Conservation (phyloP, 2,329 filamentous ascomycete genomes). For the Parascedosporium putredinis region DNA sequence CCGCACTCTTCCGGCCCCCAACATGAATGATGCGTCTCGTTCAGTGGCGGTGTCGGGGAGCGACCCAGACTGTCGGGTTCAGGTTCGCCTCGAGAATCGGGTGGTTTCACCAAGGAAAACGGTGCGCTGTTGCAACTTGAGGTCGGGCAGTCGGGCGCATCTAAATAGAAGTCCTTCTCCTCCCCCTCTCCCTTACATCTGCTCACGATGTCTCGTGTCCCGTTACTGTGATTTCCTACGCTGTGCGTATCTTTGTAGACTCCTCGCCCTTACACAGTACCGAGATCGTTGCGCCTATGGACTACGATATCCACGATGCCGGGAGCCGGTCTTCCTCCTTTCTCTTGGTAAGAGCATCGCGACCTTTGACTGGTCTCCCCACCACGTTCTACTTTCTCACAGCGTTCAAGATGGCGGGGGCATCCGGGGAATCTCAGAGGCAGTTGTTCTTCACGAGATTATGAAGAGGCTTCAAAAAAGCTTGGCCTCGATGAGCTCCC, state of each 20-base stretch:
- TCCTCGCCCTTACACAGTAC: no score
- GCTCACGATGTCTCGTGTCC: no score
- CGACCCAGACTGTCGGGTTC: not conserved
- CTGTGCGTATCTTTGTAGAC: no score
- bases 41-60: not conserved
- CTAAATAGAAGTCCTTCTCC: no score
- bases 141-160: no score
- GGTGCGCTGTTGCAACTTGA: no score
- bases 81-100: not conserved
- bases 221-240: no score
- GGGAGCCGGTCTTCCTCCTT: constrained; percentile 10
- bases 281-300: no score
- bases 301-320: not conserved
- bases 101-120: not conserved
- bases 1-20: no score
- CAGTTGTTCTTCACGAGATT: constrained; percentile 17
- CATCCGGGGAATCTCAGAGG: constrained; percentile 17
- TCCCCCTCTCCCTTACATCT: no score
- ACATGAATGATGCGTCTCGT: not conserved
- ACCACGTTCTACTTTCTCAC: not conserved
- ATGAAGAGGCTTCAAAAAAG: constrained; percentile 14
- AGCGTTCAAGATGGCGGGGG: constrained; percentile 15
- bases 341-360: constrained; percentile 11
- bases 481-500: constrained; percentile 13
- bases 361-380: no score